These are phyloP conservation scores for Citrus inodora DNA, from an alignment of 345 rosid genomes.

Conservation along the genomic window DNA sequence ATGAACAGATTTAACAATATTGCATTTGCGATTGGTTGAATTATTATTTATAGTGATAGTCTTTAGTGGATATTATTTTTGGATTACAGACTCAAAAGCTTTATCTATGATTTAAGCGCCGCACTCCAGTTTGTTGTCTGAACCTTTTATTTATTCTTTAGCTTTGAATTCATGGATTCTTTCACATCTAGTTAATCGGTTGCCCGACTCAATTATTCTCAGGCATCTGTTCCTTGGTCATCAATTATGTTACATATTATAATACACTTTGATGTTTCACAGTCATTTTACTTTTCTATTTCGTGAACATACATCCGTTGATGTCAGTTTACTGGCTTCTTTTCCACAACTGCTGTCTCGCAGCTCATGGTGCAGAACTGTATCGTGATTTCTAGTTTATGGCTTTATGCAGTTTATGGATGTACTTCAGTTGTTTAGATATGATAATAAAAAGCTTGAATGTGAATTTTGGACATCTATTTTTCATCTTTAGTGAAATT, in stretches of 20 bases:
- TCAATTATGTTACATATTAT: neutral
- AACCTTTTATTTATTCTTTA: neutral
- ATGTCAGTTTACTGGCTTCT: neutral
- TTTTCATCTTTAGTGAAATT: neutral
- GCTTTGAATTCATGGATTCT: neutral
- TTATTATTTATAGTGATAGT: neutral
- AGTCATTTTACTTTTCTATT: neutral
- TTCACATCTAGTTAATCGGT: neutral
- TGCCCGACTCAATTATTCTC: neutral
- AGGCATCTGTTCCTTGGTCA: neutral
- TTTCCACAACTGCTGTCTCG: neutral
- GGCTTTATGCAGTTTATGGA: neutral
- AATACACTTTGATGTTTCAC: neutral
- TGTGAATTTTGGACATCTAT: neutral
- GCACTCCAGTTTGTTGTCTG: neutral
- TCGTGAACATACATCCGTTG: neutral
- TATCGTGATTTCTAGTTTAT: neutral
- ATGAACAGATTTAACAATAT: constrained; percentile 3
- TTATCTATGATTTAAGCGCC: neutral
- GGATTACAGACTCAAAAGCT: neutral
- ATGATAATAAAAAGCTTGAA: neutral
- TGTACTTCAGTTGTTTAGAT: neutral
- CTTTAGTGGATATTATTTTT: neutral
- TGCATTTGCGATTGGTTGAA: neutral
- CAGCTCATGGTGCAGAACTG: neutral